These are phyloP conservation scores for Aureobasidium leucospermi DNA, from an alignment of 2,329 filamentous ascomycete species.

Conservation along the genomic window DNA sequence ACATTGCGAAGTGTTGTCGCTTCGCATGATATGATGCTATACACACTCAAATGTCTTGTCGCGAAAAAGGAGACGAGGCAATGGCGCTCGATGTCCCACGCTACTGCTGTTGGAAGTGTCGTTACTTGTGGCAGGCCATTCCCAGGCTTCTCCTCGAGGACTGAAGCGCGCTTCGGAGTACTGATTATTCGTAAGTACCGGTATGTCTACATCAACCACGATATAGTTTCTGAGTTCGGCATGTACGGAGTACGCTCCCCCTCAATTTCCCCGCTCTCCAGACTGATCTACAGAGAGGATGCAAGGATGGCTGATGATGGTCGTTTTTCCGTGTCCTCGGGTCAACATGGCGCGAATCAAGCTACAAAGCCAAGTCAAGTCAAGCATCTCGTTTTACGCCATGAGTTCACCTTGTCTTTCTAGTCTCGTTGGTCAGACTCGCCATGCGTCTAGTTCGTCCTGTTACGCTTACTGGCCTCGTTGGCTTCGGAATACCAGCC, in stretches of 20 bases:
- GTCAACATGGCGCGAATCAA: background rate
- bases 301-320: background rate
- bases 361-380: background rate
- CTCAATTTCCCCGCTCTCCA: slow-evolving; percentile 2
- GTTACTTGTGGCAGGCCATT: too few relatives aligned
- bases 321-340: slow-evolving; percentile 1
- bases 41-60: too few relatives aligned
- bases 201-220: too few relatives aligned
- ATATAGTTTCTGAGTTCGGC: too few relatives aligned
- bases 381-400: background rate
- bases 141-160: too few relatives aligned
- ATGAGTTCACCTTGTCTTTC: background rate
- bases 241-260: background rate
- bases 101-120: too few relatives aligned
- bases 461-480: background rate
- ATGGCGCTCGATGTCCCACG: too few relatives aligned
- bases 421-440: background rate
- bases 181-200: too few relatives aligned
- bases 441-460: background rate
- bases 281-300: slow-evolving; percentile 1
- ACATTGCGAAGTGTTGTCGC: too few relatives aligned
- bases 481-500: background rate
- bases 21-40: too few relatives aligned
- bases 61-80: too few relatives aligned
- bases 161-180: too few relatives aligned